Conservation (phyloP, 345 rosid species). For the Crucihimalaya himalaica region DNA sequence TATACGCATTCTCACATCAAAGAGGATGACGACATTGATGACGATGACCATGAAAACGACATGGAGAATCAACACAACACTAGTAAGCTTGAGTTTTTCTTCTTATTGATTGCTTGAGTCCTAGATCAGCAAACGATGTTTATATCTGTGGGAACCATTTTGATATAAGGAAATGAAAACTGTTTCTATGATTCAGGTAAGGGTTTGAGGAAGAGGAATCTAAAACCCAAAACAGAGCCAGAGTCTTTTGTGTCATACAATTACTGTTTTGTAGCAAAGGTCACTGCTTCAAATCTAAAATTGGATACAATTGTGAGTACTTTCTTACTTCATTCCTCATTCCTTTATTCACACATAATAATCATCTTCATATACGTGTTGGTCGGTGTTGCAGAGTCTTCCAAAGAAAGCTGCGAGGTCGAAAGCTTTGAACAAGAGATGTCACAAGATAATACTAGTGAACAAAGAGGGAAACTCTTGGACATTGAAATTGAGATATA, state of each 20-base stretch:
- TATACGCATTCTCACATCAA: conserved; percentile 15
- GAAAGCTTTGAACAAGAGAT: conserved; percentile 12
- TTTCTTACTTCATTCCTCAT: neutral
- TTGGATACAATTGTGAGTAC: conserved; percentile 18
- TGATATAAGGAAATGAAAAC: neutral
- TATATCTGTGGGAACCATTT: neutral
- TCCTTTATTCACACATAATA: neutral
- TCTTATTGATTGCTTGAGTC: neutral
- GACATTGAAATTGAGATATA: neutral
- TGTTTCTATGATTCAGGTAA: conserved; percentile 21
- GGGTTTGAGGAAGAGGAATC: neutral
- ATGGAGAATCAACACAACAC: neutral
- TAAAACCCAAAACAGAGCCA: neutral
- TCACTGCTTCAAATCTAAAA: conserved; percentile 24
- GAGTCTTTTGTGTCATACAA: conserved; percentile 3
- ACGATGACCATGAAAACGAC: neutral
- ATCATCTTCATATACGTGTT: neutral
- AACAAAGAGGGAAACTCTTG: conserved; percentile 36
- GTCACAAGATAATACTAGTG: conserved; percentile 1
- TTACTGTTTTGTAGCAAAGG: conserved; percentile 27
- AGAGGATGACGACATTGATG: neutral
- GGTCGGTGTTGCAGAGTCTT: conserved; percentile 8
- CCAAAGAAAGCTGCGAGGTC: conserved; percentile 13
- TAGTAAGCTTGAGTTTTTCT: conserved; percentile 12
- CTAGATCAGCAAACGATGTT: neutral